Base-by-base conservation (phyloP, 148 eudicot species). In the Mesembryanthemum crystallinum region DNA sequence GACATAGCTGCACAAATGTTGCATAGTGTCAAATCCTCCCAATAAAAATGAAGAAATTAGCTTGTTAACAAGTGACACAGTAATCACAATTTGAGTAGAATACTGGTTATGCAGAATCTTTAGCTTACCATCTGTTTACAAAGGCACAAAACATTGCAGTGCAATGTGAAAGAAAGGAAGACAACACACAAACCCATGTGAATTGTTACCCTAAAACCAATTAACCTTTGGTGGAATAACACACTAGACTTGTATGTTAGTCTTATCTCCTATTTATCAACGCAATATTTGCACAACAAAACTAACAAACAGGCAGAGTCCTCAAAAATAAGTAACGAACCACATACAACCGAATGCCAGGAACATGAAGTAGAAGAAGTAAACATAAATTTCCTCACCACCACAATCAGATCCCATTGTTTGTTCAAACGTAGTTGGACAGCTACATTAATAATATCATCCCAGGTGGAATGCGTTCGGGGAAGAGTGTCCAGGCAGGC, bases 351-450 rank as follows among this genome's bases (percentile, higher is more conserved):
- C 42, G 0, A 3, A 62, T 20, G 8, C 60, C 51, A 64, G 0
- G 35, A 37, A 45, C 47, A 39, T 28, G 35, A 25, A 67, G 3
- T 18, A 23, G 51, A 42, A 35, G 17, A 71, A 17, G 18, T 28
- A n/a, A 69, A 20, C 6, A 42, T 23, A 42, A 15, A 68, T 71
- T 58, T 59, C 37, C 78, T 76, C 74, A 89, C 98, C 89, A 79
- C 35, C 78, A 93, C 73, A 76, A 93, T 87, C 47, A 79, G 80
- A 81, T 88, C 88, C 98, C 96, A 93, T 66, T 66, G 69, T 62
- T 91, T 93, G 71, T 82, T 89, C 47, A 90, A 70, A 57, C 93
- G 96, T 64, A 93, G 85, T 74, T 89, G 98, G 69, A 93, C 96
- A 62, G 84, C 76, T 64, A 88, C 88, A 71, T 81, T 89, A 39